phyloP scores from a whole-genome alignment of 1,284 basidiomycete species.

The Schizopora paradoxa region DNA sequence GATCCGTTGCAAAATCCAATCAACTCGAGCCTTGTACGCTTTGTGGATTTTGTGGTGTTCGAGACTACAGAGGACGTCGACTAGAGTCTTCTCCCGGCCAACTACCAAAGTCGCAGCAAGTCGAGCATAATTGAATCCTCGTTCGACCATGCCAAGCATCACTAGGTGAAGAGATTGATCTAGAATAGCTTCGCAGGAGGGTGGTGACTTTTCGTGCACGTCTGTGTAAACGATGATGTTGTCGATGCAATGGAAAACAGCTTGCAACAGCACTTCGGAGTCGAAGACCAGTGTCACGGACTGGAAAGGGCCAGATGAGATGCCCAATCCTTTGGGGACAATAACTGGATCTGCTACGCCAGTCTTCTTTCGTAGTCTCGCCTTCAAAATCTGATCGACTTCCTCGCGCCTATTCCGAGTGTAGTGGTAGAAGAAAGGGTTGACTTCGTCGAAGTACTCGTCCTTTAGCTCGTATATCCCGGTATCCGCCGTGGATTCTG shows the following conservation, averaged over 20 bases:
- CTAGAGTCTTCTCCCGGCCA: constrained; percentile 55
- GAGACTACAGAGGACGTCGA: constrained; percentile 69
- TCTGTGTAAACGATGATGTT: constrained; percentile 64
- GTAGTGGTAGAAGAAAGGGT: constrained; percentile 97
- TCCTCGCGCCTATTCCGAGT: constrained; percentile 92
- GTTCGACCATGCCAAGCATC: constrained; percentile 77
- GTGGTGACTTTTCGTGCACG: constrained; percentile 48
- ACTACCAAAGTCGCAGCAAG: constrained; percentile 50
- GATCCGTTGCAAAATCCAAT: constrained; percentile 71
- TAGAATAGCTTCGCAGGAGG: constrained; percentile 81
- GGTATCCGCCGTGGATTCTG: constrained; percentile 71
- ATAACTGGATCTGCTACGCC: constrained; percentile 66
- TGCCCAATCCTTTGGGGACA: constrained; percentile 63
- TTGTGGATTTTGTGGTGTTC: constrained; percentile 74
- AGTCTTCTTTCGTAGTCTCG: constrained; percentile 62
- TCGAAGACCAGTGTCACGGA: constrained; percentile 56
- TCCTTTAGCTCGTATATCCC: constrained; percentile 89
- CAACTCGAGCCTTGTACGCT: constrained; percentile 60
- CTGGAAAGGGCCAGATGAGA: constrained; percentile 64
- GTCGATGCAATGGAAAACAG: constrained; percentile 73
- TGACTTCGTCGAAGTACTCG: constrained; percentile 81
- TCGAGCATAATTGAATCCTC: constrained; percentile 55
- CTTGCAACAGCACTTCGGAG: constrained; percentile 63
- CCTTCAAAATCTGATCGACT: constrained; percentile 78
- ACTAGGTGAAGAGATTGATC: constrained; percentile 84